Percentiles rank a stretch among this genome's conserved stretches.
Conservation (phyloP, 352 stramenopile species). For the Plasmopara halstedii region DNA sequence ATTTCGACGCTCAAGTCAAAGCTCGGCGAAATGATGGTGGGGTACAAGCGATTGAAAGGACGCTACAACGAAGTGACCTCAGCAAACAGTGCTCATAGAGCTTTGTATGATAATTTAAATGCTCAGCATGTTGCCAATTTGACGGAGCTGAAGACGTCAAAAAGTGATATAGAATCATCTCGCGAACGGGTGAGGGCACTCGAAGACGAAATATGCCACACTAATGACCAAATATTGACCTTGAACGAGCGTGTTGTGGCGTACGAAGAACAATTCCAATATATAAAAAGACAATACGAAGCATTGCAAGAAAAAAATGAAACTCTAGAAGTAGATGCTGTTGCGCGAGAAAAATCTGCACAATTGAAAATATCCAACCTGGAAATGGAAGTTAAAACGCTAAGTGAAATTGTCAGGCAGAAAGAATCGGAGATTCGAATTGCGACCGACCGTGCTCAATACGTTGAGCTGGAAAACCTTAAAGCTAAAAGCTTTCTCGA, state of each 20-base stretch:
- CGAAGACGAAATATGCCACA: slow-evolving; percentile 13
- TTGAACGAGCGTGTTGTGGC: slow-evolving; percentile 20
- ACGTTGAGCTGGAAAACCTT: slow-evolving; percentile 9
- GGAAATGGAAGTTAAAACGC: slow-evolving; percentile 10
- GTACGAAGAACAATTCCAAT: slow-evolving; percentile 23
- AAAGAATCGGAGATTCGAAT: slow-evolving; percentile 23
- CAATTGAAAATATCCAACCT: slow-evolving; percentile 18
- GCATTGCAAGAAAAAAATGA: slow-evolving; percentile 10
- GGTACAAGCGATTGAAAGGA: slow-evolving; percentile 52
- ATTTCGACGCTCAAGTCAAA: slow-evolving; percentile 48
- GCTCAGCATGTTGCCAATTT: slow-evolving; percentile 6
- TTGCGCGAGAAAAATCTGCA: slow-evolving; percentile 10
- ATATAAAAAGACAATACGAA: slow-evolving; percentile 11
- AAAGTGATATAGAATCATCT: slow-evolving; percentile 21
- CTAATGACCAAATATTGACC: slow-evolving; percentile 19
- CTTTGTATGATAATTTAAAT: slow-evolving; percentile 21
- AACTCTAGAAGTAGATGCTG: slow-evolving; percentile 7
- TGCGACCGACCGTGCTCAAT: slow-evolving; percentile 1
- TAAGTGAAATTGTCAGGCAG: slow-evolving; percentile 12
- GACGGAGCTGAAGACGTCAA: slow-evolving; percentile 21
- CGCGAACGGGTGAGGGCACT: slow-evolving; percentile 9
- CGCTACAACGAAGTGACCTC: slow-evolving; percentile 34
- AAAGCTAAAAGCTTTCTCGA: slow-evolving; percentile 11
- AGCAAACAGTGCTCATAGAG: slow-evolving; percentile 17
- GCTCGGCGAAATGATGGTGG: slow-evolving; percentile 50